Base-by-base conservation (phyloP, 768 basidiomycete species). In the Lactarius deliciosus region DNA sequence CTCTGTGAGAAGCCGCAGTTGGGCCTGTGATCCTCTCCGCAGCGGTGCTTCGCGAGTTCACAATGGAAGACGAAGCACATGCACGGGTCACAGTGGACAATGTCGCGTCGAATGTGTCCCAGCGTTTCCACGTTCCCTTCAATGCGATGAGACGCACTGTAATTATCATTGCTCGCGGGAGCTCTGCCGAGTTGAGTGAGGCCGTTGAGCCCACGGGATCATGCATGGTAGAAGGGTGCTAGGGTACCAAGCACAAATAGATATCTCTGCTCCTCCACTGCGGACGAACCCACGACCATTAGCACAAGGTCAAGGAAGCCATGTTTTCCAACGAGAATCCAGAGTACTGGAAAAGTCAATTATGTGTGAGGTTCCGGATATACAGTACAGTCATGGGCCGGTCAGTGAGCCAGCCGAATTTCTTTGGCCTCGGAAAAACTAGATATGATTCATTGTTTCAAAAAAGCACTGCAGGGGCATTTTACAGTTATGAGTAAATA, bases 241-340 rank as follows among this genome's bases (percentile, higher is more conserved):
- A n/a, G 20, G 18, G n/a, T 13, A 47, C 20, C 47, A 30, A 32
- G 34, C 34, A 61, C 13, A 50, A 20, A 38, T 61, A 36, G 22
- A 9, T 13, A 30, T 20, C 2, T 20, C 8, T 20, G 8, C 41
- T 41, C 36, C 40, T 43, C 45, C 10, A 38, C 36, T 53, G 50
- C 32, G 60, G 36, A 61, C n/a, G 34, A 50, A 53, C 60, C 8
- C 22, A 61, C 20, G 60, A 28, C 34, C 50, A 43, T 40, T 32
- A 25, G 54, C 2, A 2, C 15, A 43, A 20, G 41, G 41, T 18
- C 41, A 41, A 41, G 41, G 41, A 9, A 20, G 20, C 7, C 18
- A 43, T 43, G 3, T 56, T 18, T 43, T 43, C 43, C 40, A 40
- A 13, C 15, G 40, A 40, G 40, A 40, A 40, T 16, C 40, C 43